Evolutionary conservation across 169 alveolate species (phyloP).

Genomic region (Plasmodium inui): DNA sequence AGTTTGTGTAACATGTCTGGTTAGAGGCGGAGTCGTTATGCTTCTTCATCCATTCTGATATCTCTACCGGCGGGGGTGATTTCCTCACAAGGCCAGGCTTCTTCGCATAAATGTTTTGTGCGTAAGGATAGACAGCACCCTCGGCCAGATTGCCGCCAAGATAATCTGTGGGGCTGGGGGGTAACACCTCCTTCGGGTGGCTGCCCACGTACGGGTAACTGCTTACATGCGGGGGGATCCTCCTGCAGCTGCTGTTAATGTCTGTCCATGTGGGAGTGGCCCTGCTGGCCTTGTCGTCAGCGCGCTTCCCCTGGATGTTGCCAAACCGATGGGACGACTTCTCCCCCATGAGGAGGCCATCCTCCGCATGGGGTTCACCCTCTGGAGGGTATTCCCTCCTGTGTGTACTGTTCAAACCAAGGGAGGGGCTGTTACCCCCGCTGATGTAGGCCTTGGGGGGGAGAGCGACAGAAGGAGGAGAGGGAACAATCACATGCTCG

Average conservation of each 20-base stretch:
- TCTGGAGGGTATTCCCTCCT: background rate
- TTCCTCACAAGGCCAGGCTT: background rate
- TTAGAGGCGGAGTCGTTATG: background rate
- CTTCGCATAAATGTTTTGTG: background rate
- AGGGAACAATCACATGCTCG: constrained; percentile 27
- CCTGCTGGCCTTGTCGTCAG: background rate
- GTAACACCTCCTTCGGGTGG: background rate
- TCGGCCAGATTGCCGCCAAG: background rate
- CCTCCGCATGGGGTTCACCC: background rate
- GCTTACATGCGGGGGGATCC: background rate
- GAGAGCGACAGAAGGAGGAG: background rate
- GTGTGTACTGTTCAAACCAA: background rate
- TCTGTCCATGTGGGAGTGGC: background rate
- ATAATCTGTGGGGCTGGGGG: background rate
- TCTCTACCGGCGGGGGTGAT: background rate
- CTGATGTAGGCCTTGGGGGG: background rate
- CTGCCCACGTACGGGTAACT: background rate
- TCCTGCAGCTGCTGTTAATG: background rate
- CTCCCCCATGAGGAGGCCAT: background rate
- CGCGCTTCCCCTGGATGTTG: background rate
- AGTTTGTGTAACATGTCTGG: background rate
- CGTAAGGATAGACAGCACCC: background rate
- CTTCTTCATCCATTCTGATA: background rate
- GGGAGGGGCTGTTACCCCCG: background rate
- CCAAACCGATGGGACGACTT: background rate